phyloP scores from a whole-genome alignment of 1,284 basidiomycete species.

The Papiliotrema terrestris region DNA sequence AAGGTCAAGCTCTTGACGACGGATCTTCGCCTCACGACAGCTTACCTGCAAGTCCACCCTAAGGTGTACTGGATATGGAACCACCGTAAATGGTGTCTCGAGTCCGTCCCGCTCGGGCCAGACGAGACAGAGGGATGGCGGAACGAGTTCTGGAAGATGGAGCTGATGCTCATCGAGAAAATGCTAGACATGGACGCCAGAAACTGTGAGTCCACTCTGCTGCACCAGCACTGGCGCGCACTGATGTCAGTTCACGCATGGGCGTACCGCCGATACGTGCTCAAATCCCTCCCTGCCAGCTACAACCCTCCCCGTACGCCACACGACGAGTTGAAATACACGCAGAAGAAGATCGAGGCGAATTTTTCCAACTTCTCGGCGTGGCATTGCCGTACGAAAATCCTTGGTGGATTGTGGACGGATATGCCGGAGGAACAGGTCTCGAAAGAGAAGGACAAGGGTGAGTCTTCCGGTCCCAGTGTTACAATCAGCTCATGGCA shows the following conservation, averaged over 20 bases:
- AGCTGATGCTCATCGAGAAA: conserved; percentile 79
- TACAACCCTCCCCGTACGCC: conserved; percentile 49
- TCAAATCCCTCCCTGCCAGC: conserved; percentile 60
- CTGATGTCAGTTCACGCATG: conserved; percentile 73
- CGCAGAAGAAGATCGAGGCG: conserved; percentile 82
- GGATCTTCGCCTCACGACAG: conserved; percentile 77
- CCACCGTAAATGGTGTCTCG: conserved; percentile 87
- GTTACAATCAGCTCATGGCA: conserved; percentile 47
- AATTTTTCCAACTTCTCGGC: conserved; percentile 98
- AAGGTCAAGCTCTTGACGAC: conserved; percentile 62
- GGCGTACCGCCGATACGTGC: conserved; percentile 82
- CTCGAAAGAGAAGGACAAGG: conserved; percentile 60
- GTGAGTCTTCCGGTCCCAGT: no score
- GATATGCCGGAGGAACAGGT: conserved; percentile 55
- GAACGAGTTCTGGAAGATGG: conserved; percentile 71
- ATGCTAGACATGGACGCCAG: conserved; percentile 83
- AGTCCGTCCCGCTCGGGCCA: conserved; percentile 71
- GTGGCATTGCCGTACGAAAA: conserved; percentile 94
- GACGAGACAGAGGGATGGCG: conserved; percentile 61
- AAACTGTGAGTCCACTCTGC: conserved; percentile 65
- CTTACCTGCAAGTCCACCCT: conserved; percentile 73
- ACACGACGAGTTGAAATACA: conserved; percentile 68
- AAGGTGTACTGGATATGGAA: conserved; percentile 98
- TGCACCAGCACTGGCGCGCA: not conserved
- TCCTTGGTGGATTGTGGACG: conserved; percentile 67